Percentiles rank a stretch among this genome's conserved stretches.
phyloP scores from a whole-genome alignment of 2,329 filamentous ascomycete genomes.

The Exophiala viscosa region DNA sequence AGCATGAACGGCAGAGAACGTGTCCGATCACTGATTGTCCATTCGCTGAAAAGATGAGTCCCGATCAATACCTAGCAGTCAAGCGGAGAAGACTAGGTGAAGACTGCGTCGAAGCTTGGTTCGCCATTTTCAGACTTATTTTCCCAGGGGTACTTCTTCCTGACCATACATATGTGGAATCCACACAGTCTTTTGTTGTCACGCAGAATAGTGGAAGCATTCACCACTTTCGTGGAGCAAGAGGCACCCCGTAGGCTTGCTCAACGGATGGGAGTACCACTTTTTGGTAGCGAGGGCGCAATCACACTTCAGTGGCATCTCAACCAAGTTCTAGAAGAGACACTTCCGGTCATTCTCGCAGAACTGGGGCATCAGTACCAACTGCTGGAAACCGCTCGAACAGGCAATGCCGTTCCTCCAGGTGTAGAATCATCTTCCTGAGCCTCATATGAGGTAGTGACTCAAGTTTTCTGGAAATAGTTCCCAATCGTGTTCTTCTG shows the following conservation, averaged over 20 bases:
- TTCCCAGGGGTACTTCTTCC: constrained; percentile 15
- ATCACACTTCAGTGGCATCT: constrained; percentile 4
- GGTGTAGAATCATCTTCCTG: not conserved
- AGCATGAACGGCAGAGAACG: constrained; percentile 1
- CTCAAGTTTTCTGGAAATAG: constrained; percentile 49
- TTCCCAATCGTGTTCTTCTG: constrained; percentile 55
- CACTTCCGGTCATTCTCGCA: not conserved
- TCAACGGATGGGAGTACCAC: not conserved
- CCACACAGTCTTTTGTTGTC: not conserved
- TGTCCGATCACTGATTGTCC: constrained; percentile 1
- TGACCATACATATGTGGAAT: constrained; percentile 8
- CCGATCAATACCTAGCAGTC: constrained; percentile 12
- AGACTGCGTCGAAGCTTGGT: constrained; percentile 10
- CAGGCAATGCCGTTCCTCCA: not conserved
- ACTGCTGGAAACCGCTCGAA: not conserved
- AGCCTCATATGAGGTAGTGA: not conserved
- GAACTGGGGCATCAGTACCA: constrained; percentile 1
- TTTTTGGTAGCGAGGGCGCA: not conserved
- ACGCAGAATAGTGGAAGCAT: not conserved
- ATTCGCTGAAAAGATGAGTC: constrained; percentile 17
- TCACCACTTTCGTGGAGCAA: constrained; percentile 2
- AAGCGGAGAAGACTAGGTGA: constrained; percentile 8
- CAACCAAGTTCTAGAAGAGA: constrained; percentile 2
- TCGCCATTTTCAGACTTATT: constrained; percentile 15
- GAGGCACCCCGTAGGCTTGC: constrained; percentile 4